Conservation (phyloP, 805 yeast genomes). For the Lachancea fermentati region DNA sequence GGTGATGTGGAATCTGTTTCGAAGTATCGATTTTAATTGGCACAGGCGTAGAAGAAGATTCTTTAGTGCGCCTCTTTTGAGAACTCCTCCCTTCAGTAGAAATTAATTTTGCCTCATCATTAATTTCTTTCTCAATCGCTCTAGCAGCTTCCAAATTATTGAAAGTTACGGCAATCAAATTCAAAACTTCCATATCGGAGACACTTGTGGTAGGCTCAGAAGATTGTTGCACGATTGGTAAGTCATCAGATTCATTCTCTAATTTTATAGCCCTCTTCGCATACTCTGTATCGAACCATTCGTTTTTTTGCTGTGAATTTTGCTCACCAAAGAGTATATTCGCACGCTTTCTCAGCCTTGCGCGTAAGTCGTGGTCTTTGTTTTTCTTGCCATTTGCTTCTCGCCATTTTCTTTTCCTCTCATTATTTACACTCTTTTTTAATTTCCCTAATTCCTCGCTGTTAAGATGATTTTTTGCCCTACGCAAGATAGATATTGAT, state of each 20-base stretch:
- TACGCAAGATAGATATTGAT: slow-evolving; percentile 17
- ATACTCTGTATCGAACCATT: slow-evolving; percentile 77
- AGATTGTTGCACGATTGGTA: slow-evolving; percentile 3
- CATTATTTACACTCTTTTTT: slow-evolving; percentile 27
- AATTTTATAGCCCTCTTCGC: slow-evolving; percentile 44
- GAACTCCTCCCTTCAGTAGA: slow-evolving; percentile 1
- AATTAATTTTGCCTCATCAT: slow-evolving; percentile 15
- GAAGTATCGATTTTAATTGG: slow-evolving; percentile 1
- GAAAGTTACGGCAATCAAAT: slow-evolving; percentile 25
- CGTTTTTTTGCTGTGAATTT: slow-evolving; percentile 46
- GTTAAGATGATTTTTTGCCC: slow-evolving; percentile 19
- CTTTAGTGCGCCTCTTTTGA: neutral
- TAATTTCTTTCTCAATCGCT: slow-evolving; percentile 22
- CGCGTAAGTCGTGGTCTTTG: slow-evolving; percentile 80
- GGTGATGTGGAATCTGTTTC: neutral
- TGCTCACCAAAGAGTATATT: slow-evolving; percentile 55
- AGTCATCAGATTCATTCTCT: slow-evolving; percentile 10
- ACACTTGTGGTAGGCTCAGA: slow-evolving; percentile 15
- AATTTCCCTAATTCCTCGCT: slow-evolving; percentile 19
- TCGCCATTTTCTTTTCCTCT: slow-evolving; percentile 34
- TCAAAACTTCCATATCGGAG: slow-evolving; percentile 27
- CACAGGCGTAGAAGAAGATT: neutral
- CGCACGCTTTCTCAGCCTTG: slow-evolving; percentile 73
- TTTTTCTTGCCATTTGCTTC: slow-evolving; percentile 66
- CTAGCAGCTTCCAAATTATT: slow-evolving; percentile 27